These are phyloP conservation scores for Emmonsia crescens DNA, from an alignment of 2,329 filamentous ascomycete genomes.

Conservation along the genomic window DNA sequence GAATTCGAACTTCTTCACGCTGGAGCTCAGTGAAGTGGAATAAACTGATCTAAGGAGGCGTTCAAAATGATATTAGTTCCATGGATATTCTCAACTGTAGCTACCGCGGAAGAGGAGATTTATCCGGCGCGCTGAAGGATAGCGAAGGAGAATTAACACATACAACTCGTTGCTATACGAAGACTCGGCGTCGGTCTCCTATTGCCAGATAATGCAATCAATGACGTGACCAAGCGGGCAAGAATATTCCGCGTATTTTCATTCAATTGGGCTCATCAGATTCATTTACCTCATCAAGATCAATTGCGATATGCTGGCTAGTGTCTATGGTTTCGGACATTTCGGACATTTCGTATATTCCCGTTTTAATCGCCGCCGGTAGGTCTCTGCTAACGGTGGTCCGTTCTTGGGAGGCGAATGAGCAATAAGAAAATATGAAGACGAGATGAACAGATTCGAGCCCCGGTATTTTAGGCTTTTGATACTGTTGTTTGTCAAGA, in stretches of 20 bases:
- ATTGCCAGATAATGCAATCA: not conserved
- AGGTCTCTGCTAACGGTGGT: not conserved
- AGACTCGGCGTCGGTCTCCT: not conserved
- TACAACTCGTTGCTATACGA: not conserved
- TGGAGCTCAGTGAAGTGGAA: not conserved
- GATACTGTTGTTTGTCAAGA: too few relatives aligned
- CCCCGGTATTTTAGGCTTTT: too few relatives aligned
- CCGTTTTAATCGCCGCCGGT: not conserved
- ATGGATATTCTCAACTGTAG: not conserved
- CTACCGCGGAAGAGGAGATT: too few relatives aligned
- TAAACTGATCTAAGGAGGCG: not conserved
- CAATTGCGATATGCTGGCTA: not conserved
- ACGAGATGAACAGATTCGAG: too few relatives aligned
- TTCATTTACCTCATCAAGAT: not conserved
- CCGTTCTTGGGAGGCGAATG: not conserved
- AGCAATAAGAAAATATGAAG: too few relatives aligned
- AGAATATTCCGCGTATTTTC: not conserved
- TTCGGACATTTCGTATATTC: not conserved
- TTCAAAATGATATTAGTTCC: not conserved
- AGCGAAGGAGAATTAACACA: not conserved
- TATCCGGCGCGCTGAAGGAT: too few relatives aligned
- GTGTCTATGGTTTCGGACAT: not conserved
- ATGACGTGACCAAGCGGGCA: not conserved
- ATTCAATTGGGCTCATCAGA: not conserved
- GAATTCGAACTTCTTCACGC: conserved; percentile 1